Conservation (phyloP, 345 rosid genomes). For the Salix dunnii region DNA sequence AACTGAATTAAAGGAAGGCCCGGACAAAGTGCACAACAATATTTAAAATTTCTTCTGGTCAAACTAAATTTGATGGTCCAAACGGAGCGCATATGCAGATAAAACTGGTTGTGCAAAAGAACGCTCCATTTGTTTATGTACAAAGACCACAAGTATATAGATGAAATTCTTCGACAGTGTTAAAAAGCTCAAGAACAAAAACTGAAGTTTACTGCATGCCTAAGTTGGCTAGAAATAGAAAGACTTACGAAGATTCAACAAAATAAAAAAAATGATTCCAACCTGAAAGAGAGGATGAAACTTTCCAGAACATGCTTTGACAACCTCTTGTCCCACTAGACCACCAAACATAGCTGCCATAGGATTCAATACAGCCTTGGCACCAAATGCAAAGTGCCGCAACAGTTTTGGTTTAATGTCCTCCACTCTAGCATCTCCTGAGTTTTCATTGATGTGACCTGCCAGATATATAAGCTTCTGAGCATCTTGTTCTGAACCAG, state of each 20-base stretch:
- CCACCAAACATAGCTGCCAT: constrained; percentile 99
- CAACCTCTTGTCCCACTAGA: constrained; percentile 95
- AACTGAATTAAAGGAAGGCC: neutral
- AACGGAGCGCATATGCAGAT: neutral
- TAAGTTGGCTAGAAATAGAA: neutral
- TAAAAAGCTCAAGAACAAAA: neutral
- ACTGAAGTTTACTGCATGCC: neutral
- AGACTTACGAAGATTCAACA: neutral
- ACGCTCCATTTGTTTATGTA: neutral
- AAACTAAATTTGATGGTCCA: neutral
- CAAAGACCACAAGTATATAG: neutral
- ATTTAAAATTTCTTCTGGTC: neutral
- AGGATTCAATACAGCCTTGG: constrained; percentile 93
- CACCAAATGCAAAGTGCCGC: constrained; percentile 84
- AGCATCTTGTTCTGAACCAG: constrained; percentile 94
- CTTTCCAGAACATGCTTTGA: constrained; percentile 97
- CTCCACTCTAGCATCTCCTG: constrained; percentile 68
- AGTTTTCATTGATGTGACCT: constrained; percentile 52
- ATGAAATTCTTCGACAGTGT: neutral
- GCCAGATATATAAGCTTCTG: constrained; percentile 67
- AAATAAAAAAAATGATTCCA: constrained; percentile 1
- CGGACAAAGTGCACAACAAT: neutral
- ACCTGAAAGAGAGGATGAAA: constrained; percentile 98
- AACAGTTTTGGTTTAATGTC: constrained; percentile 75
- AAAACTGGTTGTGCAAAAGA: neutral